Conservation (phyloP, 495 filamentous ascomycete genomes). For the Hyaloscypha finlandica region DNA sequence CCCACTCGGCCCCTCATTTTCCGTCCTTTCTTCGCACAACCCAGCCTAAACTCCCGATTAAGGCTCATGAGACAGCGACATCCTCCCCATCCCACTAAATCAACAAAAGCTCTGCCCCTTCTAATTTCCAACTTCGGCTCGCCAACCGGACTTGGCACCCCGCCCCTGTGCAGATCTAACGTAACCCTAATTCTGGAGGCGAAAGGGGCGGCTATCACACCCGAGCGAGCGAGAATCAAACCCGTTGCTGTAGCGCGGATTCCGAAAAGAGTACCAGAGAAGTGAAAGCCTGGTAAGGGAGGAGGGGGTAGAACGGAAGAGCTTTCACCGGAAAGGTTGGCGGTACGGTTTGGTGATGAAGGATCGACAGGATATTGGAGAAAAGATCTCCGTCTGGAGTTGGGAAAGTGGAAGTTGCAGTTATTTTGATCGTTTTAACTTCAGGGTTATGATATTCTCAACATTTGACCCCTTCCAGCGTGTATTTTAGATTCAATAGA, state of each 20-base stretch:
- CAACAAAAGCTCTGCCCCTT: neutral
- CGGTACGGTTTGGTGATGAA: neutral
- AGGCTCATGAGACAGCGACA: too few relatives aligned
- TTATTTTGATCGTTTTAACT: neutral
- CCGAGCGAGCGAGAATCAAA: neutral
- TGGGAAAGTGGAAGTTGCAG: neutral
- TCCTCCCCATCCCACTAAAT: neutral
- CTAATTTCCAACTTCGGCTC: neutral
- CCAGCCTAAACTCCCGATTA: too few relatives aligned
- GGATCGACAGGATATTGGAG: neutral
- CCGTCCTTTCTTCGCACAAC: too few relatives aligned
- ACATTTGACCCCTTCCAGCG: neutral
- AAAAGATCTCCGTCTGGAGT: neutral
- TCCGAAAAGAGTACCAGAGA: neutral
- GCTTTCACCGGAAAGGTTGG: neutral
- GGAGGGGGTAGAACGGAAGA: neutral
- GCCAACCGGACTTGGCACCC: neutral
- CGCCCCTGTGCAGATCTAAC: neutral
- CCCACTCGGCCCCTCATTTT: too few relatives aligned
- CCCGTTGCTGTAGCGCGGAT: neutral
- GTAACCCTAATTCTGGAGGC: neutral
- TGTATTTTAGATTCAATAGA: neutral
- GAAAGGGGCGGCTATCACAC: neutral
- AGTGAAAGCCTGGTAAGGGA: neutral
- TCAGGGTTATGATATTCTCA: neutral